Evolutionary conservation across 192 early-diverging fungal species (phyloP).

Genomic region (Backusella tarrabulga): DNA sequence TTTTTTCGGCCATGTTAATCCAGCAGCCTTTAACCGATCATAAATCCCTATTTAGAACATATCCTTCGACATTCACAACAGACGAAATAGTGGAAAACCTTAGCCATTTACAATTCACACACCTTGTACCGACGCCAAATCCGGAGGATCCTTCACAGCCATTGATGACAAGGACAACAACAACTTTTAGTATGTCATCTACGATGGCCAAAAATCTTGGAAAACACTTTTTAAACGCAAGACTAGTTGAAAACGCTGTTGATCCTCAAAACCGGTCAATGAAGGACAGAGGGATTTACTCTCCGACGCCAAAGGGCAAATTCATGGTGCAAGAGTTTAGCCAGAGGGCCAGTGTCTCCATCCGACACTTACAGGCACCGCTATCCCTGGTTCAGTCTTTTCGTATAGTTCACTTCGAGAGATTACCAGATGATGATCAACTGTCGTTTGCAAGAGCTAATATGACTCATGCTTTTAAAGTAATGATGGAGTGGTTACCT

Average conservation of each 20-base stretch:
- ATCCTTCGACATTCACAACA: conserved; percentile 53
- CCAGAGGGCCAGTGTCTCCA: conserved; percentile 16
- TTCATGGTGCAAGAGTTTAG: conserved; percentile 49
- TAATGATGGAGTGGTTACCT: conserved; percentile 44
- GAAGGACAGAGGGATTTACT: conserved; percentile 45
- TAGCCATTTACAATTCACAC: conserved; percentile 46
- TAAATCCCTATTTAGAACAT: conserved; percentile 46
- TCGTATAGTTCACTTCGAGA: conserved; percentile 21
- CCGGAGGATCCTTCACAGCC: conserved; percentile 42
- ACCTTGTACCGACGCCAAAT: conserved; percentile 45
- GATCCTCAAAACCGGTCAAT: conserved; percentile 46
- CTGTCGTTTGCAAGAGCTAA: conserved; percentile 37
- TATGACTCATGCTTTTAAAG: conserved; percentile 41
- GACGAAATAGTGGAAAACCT: conserved; percentile 51
- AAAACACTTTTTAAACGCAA: conserved; percentile 54
- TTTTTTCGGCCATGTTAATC: conserved; percentile 52
- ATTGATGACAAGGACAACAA: conserved; percentile 50
- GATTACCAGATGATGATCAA: conserved; percentile 39
- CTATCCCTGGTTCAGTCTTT: conserved; percentile 7
- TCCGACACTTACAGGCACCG: conserved; percentile 24
- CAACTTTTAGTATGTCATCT: conserved; percentile 53
- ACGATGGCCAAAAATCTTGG: conserved; percentile 51
- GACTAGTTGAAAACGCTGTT: conserved; percentile 40
- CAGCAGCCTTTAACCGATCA: conserved; percentile 49
- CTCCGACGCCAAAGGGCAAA: conserved; percentile 49